phyloP scores from a whole-genome alignment of 495 filamentous ascomycete genomes.

The Pseudotulostoma volvatum region DNA sequence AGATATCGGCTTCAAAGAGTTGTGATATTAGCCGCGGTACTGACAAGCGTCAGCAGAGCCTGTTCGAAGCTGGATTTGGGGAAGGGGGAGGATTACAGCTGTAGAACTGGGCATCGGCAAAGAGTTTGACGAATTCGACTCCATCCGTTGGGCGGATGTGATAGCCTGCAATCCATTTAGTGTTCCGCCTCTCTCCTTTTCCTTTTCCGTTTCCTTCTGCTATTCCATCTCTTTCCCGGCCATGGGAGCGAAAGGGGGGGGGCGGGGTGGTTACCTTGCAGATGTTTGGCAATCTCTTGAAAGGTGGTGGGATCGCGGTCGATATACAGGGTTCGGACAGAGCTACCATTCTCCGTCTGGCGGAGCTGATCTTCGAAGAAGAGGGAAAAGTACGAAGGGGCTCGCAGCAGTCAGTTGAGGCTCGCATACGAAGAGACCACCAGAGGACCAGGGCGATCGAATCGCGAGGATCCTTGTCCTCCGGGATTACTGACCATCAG shows the following conservation, averaged over 20 bases:
- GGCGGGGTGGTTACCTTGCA: slow-evolving; percentile 47
- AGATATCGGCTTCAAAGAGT: slow-evolving; percentile 87
- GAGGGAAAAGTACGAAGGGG: slow-evolving; percentile 92
- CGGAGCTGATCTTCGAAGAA: slow-evolving; percentile 80
- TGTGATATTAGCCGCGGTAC: slow-evolving; percentile 82
- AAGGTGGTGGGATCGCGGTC: slow-evolving; percentile 89
- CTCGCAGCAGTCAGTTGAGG: slow-evolving; percentile 44
- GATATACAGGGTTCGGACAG: slow-evolving; percentile 67
- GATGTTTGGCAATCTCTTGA: slow-evolving; percentile 71
- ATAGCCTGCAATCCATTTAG: slow-evolving; percentile 41
- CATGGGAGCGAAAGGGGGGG: too few relatives aligned
- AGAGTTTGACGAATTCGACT: slow-evolving; percentile 74
- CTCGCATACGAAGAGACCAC: not conserved
- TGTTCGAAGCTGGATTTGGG: not conserved
- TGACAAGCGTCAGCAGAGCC: slow-evolving; percentile 20
- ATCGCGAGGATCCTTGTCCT: not conserved
- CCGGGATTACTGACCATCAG: slow-evolving; percentile 59
- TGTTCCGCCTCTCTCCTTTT: not conserved
- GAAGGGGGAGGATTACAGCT: slow-evolving; percentile 32
- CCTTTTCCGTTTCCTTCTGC: not conserved
- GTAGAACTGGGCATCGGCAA: slow-evolving; percentile 95
- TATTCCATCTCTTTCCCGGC: not conserved
- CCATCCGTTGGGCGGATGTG: slow-evolving; percentile 71
- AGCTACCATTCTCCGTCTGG: slow-evolving; percentile 39
- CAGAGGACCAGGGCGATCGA: too few relatives aligned